Evolutionary conservation across 345 rosid species (phyloP).

Genomic region (Brassica rapa): DNA sequence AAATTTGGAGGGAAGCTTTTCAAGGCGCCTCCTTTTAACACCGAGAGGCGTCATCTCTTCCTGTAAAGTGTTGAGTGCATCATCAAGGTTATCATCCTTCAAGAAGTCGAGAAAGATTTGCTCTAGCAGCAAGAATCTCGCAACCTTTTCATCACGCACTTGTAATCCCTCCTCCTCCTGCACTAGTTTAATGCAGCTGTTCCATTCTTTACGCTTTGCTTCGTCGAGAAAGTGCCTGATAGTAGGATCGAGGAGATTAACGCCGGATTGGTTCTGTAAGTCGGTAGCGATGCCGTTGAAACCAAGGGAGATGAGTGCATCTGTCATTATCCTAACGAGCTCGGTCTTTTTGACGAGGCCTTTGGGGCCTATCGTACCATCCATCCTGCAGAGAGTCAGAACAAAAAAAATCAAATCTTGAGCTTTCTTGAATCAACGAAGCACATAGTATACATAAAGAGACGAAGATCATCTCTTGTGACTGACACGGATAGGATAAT

Average conservation of each 20-base stretch:
- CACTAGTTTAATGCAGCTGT: slow-evolving; percentile 49
- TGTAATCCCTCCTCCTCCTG: slow-evolving; percentile 12
- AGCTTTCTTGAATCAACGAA: not conserved
- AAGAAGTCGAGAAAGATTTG: slow-evolving; percentile 54
- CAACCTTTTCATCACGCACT: slow-evolving; percentile 39
- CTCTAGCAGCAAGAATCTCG: slow-evolving; percentile 52
- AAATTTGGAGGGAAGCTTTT: slow-evolving; percentile 43
- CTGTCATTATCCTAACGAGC: slow-evolving; percentile 52
- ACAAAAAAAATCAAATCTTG: not conserved
- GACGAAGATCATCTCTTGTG: not conserved
- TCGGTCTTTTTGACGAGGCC: slow-evolving; percentile 47
- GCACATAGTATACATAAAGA: not conserved
- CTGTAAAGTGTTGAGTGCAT: slow-evolving; percentile 49
- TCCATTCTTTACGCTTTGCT: slow-evolving; percentile 54
- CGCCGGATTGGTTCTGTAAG: slow-evolving; percentile 56
- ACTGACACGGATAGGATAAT: not conserved
- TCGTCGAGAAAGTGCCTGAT: slow-evolving; percentile 46
- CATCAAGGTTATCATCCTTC: slow-evolving; percentile 28
- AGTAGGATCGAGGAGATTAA: slow-evolving; percentile 38
- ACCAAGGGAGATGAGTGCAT: slow-evolving; percentile 61
- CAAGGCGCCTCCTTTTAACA: slow-evolving; percentile 36
- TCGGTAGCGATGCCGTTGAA: slow-evolving; percentile 40
- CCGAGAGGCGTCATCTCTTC: slow-evolving; percentile 54
- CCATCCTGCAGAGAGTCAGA: not conserved
- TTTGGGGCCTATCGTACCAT: not conserved